These are phyloP conservation scores for Coprinopsis strossmayeri DNA, from an alignment of 768 basidiomycete species.

Conservation along the genomic window DNA sequence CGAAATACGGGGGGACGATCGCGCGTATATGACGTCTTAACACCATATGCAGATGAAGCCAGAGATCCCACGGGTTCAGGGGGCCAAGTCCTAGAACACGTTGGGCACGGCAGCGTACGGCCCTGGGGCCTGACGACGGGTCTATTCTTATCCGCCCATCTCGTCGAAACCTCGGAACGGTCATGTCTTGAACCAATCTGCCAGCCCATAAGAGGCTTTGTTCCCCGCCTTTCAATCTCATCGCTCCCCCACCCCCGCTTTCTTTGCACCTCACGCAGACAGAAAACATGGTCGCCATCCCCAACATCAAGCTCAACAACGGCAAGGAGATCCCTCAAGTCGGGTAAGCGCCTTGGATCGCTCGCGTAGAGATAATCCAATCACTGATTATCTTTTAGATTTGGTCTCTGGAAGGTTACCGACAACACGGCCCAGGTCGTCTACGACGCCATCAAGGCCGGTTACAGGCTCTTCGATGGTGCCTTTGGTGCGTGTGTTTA, in stretches of 20 bases:
- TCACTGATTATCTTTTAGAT: conserved; percentile 13
- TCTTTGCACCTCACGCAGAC: conserved; percentile 4
- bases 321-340: conserved; percentile 22
- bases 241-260: background rate
- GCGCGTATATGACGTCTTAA: too few species aligned
- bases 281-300: conserved; percentile 20
- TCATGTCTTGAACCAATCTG: too few species aligned
- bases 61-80: too few species aligned
- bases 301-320: conserved; percentile 24
- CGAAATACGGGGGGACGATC: too few species aligned
- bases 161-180: background rate
- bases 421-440: conserved; percentile 61
- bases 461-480: conserved; percentile 83
- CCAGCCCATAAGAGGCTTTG: background rate
- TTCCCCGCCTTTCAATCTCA: background rate
- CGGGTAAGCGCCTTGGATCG: conserved; percentile 16
- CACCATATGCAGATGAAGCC: too few species aligned
- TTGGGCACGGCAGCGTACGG: too few species aligned
- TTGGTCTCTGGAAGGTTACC: conserved; percentile 34
- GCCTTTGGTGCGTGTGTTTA: conserved; percentile 38
- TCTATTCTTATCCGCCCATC: conserved; percentile 1
- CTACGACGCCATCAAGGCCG: conserved; percentile 79
- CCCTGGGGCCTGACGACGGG: too few species aligned
- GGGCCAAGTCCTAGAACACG: background rate
- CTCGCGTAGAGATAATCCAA: background rate